These are phyloP conservation scores for Pyracantha coccinea DNA, from an alignment of 331 rosid species.

Conservation along the genomic window DNA sequence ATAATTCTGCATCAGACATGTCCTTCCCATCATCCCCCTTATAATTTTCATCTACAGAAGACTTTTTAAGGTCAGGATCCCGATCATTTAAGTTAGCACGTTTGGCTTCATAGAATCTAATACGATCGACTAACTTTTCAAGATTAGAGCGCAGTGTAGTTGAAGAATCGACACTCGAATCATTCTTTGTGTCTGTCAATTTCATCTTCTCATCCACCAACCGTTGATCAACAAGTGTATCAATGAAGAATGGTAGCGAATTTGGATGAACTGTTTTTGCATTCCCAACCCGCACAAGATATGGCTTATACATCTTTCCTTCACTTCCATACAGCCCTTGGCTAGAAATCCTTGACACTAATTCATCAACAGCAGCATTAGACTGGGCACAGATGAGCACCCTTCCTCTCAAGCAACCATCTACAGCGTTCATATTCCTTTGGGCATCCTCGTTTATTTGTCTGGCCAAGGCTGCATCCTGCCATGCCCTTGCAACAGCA, in stretches of 20 bases:
- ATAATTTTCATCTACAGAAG: constrained; percentile 27
- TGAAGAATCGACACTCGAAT: constrained; percentile 43
- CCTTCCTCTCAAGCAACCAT: constrained; percentile 50
- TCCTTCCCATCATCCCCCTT: constrained; percentile 44
- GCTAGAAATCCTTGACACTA: constrained; percentile 83
- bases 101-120: constrained; percentile 71
- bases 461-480: constrained; percentile 92
- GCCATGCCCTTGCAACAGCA: constrained; percentile 93
- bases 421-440: constrained; percentile 37
- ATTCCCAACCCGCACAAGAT: constrained; percentile 97
- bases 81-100: constrained; percentile 67
- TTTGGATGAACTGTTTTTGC: constrained; percentile 78
- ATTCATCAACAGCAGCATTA: constrained; percentile 97
- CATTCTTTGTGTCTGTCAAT: constrained; percentile 40
- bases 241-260: constrained; percentile 86
- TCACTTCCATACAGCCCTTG: constrained; percentile 72
- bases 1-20: constrained; percentile 59
- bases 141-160: constrained; percentile 55
- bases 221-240: constrained; percentile 87
- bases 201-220: constrained; percentile 68
- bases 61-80: constrained; percentile 36
- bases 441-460: constrained; percentile 53
- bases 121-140: constrained; percentile 71
- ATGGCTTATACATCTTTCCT: constrained; percentile 84
- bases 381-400: constrained; percentile 98